Conservation (phyloP, 257 asterid genomes). For the Cynanchum wilfordii region DNA sequence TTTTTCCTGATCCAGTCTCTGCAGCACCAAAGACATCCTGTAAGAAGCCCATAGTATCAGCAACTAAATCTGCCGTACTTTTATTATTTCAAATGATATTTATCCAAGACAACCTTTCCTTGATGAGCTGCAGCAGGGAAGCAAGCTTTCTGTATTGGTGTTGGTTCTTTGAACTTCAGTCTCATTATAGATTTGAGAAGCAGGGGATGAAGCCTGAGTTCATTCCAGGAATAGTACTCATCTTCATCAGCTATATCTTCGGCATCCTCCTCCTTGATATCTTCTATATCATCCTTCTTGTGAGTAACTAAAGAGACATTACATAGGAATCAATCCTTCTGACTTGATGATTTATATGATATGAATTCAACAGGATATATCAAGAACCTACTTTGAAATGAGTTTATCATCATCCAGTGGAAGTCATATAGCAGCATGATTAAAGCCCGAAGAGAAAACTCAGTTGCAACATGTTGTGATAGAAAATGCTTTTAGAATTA, state of each 20-base stretch:
- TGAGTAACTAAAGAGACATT: conserved; percentile 28
- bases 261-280: conserved; percentile 38
- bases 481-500: background rate
- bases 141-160: conserved; percentile 86
- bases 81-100: conserved; percentile 8
- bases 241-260: conserved; percentile 58
- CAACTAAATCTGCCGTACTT: background rate
- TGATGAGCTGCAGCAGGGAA: conserved; percentile 98
- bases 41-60: conserved; percentile 27
- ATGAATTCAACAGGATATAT: background rate
- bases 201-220: conserved; percentile 81
- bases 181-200: conserved; percentile 75
- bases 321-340: background rate
- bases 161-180: conserved; percentile 86
- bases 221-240: conserved; percentile 82
- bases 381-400: background rate
- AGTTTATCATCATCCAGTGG: background rate
- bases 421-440: background rate
- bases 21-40: conserved; percentile 99
- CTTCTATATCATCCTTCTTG: conserved; percentile 44
- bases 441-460: background rate
- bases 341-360: background rate
- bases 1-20: conserved; percentile 98
- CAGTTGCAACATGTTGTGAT: background rate
- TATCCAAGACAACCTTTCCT: conserved; percentile 69